Evolutionary conservation across 2,329 filamentous ascomycete species (phyloP).

Genomic region (Colletotrichum lindemuthianum): DNA sequence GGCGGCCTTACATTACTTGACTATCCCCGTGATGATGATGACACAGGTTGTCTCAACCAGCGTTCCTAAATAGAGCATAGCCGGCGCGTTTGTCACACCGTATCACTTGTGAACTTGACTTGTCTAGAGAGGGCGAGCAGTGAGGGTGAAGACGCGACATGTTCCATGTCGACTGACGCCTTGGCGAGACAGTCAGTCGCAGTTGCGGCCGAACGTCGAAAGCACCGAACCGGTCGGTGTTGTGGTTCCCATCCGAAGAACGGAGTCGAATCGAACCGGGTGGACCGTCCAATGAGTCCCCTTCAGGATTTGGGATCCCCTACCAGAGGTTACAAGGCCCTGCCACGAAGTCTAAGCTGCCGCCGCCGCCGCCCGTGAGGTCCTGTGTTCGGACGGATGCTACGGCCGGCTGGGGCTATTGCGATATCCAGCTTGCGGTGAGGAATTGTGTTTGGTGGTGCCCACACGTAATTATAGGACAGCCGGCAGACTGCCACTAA

Average conservation of each 20-base stretch:
- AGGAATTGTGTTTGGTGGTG: background rate
- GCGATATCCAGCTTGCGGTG: constrained; percentile 8
- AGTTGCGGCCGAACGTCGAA: constrained; percentile 7
- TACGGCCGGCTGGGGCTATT: background rate
- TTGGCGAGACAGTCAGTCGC: background rate
- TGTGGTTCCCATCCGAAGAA: constrained; percentile 14
- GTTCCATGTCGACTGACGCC: background rate
- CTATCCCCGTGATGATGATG: no score
- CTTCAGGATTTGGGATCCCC: background rate
- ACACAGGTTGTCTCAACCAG: no score
- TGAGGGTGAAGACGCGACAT: background rate
- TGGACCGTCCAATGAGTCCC: constrained; percentile 14
- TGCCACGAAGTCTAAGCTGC: constrained; percentile 4
- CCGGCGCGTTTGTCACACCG: no score
- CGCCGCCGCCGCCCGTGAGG: background rate
- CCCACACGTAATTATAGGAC: no score
- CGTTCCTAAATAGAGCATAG: no score
- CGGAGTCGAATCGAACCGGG: constrained; percentile 5
- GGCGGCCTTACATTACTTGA: background rate
- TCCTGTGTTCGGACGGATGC: constrained; percentile 13
- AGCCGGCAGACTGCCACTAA: no score
- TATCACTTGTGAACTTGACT: no score
- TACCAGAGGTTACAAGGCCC: constrained; percentile 21
- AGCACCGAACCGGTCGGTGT: constrained; percentile 12
- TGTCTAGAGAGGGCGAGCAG: background rate